A percentile compares a stretch with the other conserved stretches of the same genome.
phyloP scores from a whole-genome alignment of 108 stramenopile genomes.

The Cyclotella distinguenda region DNA sequence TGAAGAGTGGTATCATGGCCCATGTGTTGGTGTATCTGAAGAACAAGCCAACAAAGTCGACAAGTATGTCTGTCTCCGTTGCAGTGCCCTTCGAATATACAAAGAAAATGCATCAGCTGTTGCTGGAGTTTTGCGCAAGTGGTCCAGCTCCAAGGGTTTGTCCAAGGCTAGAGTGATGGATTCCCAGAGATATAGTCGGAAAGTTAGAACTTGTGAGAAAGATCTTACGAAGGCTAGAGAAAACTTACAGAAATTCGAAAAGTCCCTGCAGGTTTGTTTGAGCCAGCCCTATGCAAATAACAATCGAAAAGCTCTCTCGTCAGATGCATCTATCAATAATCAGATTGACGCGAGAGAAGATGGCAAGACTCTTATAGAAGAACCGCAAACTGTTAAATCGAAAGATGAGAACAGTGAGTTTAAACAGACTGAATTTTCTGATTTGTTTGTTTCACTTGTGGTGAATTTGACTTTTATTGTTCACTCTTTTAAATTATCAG shows the following conservation, averaged over 20 bases:
- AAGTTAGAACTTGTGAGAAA: slow-evolving; percentile 49
- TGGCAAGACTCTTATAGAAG: neutral
- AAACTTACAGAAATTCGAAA: slow-evolving; percentile 56
- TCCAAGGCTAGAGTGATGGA: slow-evolving; percentile 64
- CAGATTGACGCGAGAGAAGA: neutral
- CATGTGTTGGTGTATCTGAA: slow-evolving; percentile 81
- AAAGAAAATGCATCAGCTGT: slow-evolving; percentile 45
- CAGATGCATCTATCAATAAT: neutral
- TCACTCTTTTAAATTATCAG: neutral
- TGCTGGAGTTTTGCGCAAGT: slow-evolving; percentile 61
- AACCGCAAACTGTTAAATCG: neutral
- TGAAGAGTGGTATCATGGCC: slow-evolving; percentile 94
- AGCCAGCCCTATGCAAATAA: neutral
- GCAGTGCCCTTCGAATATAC: slow-evolving; percentile 58
- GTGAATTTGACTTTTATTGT: neutral
- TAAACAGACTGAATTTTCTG: neutral
- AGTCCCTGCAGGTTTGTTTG: neutral
- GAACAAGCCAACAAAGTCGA: slow-evolving; percentile 72
- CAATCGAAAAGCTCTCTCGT: neutral
- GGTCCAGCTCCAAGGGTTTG: slow-evolving; percentile 64
- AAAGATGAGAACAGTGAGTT: slow-evolving; percentile 29
- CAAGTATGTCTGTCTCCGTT: slow-evolving; percentile 80
- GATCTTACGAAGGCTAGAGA: slow-evolving; percentile 56
- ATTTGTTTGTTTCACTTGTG: neutral
- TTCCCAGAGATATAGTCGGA: slow-evolving; percentile 67